Evolutionary conservation across 495 filamentous ascomycete species (phyloP), one percentile per base, ranked within the genome.

Genomic region (Diplogelasinospora grovesii): DNA sequence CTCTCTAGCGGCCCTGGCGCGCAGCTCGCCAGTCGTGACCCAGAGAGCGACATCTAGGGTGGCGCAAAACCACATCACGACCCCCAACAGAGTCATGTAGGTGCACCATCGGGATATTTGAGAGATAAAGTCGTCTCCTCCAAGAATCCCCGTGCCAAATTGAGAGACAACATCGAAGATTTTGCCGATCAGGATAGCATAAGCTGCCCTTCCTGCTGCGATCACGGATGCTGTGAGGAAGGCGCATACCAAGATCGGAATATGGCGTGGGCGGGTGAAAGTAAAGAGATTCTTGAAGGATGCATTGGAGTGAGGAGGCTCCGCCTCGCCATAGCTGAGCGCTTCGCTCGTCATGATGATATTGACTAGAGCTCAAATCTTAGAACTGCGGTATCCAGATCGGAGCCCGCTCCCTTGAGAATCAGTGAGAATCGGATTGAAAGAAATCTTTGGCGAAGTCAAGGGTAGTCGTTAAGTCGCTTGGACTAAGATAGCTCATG

Each of bases 21-120:
- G 87, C 7, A 89, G 54, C 59, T 95, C 90, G 19, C 88, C 85
- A 52, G 86, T 89, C 0, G 74, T 51, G 28, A 89, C 59, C 78
- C 89, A 95, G 3, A 70, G 45, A 9, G 71, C 67, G 48, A 82
- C 80, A 48, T 83, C 86, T 32, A 68, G 47, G 7, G 72, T 73
- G 48, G 82, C 78, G 26, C 82, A 56, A 4, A 90, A 16, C 77
- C 83, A 89, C 24, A 71, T 75, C 2, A 55, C 68, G 3, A 62
- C 56, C 6, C 83, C 88, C 0, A 96, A 49, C 1, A 61, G 68
- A 8, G 71, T 56, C 39, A 95, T 61, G 19, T 68, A 68, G 4
- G 78, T 43, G 35, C 72, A 79, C 59, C 78, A 81, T 13, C 50
- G 68, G 2, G 73, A 70, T 5, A 85, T 67, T 16, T 78, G 60